These are phyloP conservation scores for Gossypium lobatum DNA, from an alignment of 441 rosid species.

Conservation along the genomic window DNA sequence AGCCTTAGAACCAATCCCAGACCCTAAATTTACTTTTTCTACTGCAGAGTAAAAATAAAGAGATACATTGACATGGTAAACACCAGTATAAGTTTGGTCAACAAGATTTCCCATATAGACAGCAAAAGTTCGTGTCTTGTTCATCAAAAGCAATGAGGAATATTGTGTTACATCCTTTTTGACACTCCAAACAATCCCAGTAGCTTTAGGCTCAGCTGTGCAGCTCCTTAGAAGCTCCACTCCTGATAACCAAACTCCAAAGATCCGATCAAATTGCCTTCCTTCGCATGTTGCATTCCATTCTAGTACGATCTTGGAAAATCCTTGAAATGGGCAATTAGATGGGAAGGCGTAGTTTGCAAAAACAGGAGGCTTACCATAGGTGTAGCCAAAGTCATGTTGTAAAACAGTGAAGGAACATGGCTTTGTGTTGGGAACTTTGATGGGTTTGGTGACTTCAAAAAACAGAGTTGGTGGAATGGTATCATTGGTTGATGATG, in stretches of 20 bases:
- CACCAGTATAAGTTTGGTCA: conserved; percentile 66
- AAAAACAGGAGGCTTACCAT: conserved; percentile 45
- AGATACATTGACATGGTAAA: conserved; percentile 60
- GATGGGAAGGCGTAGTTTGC: conserved; percentile 53
- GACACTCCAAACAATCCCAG: conserved; percentile 69
- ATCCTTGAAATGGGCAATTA: conserved; percentile 33
- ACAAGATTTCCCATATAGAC: conserved; percentile 62
- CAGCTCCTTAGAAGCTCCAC: conserved; percentile 92
- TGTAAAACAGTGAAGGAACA: conserved; percentile 52
- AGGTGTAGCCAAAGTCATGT: conserved; percentile 70
- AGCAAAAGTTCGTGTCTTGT: conserved; percentile 46
- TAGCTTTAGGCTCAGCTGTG: conserved; percentile 74
- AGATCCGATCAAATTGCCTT: conserved; percentile 72
- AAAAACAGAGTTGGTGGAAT: conserved; percentile 52
- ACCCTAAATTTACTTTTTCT: conserved; percentile 16
- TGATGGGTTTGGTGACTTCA: conserved; percentile 74
- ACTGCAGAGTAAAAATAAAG: conserved; percentile 55
- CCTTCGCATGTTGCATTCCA: conserved; percentile 70
- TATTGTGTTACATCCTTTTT: conserved; percentile 81
- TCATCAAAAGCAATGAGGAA: conserved; percentile 47
- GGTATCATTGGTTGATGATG: conserved; percentile 11
- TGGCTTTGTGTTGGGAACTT: conserved; percentile 37
- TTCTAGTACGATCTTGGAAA: conserved; percentile 72
- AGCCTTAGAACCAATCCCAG: conserved; percentile 38
- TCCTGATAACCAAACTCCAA: conserved; percentile 77